Conservation (phyloP, 768 basidiomycete genomes). For the Boletus tylopilopsis region DNA sequence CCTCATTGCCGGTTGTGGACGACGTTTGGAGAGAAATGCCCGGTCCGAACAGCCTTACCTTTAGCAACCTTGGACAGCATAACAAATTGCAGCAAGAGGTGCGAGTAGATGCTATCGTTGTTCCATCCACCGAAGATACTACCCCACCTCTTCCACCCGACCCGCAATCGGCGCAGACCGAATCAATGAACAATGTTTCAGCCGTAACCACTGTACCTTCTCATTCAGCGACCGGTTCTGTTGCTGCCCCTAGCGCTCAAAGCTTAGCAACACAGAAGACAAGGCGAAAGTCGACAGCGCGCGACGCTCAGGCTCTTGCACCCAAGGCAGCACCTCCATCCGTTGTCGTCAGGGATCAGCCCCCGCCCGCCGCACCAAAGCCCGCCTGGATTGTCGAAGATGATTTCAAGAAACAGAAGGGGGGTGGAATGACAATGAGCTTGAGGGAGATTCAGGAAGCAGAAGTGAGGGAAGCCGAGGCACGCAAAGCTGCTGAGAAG, state of each 20-base stretch:
- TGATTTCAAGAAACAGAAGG: constrained; percentile 55
- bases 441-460: constrained; percentile 95
- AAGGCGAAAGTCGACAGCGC: constrained; percentile 26
- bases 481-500: constrained; percentile 68
- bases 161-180: constrained; percentile 12
- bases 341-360: constrained; percentile 19
- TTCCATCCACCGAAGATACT: constrained; percentile 18
- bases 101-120: constrained; percentile 11
- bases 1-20: constrained; percentile 43
- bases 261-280: constrained; percentile 21
- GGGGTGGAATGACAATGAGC: constrained; percentile 48
- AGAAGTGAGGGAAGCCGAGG: constrained; percentile 78
- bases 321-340: constrained; percentile 15
- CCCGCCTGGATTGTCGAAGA: constrained; percentile 69
- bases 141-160: constrained; percentile 11
- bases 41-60: constrained; percentile 50
- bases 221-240: constrained; percentile 10
- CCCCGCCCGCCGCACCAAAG: constrained; percentile 37
- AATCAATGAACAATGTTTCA: constrained; percentile 9
- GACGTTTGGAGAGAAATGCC: constrained; percentile 45
- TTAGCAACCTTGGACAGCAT: constrained; percentile 57
- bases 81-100: constrained; percentile 46
- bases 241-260: constrained; percentile 15
- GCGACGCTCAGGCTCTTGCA: constrained; percentile 22
- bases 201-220: background rate